These are phyloP conservation scores for Vitis hybrid DNA, from an alignment of 177 flowering plant species.

Conservation along the genomic window DNA sequence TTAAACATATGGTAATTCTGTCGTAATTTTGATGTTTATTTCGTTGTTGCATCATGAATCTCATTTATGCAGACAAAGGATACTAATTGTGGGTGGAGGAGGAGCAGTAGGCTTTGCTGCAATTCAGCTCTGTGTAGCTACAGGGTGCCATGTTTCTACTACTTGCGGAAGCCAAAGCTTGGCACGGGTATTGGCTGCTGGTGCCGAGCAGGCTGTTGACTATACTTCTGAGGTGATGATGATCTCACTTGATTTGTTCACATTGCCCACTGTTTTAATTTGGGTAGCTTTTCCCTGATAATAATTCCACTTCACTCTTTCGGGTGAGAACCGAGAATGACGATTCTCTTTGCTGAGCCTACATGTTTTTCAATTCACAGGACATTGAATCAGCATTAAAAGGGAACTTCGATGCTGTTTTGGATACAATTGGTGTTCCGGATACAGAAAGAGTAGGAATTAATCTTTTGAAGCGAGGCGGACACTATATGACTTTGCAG, in stretches of 20 bases:
- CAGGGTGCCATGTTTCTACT: constrained; percentile 76
- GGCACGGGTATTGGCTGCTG: constrained; percentile 59
- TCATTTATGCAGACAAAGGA: constrained; percentile 55
- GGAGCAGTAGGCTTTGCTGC: constrained; percentile 97
- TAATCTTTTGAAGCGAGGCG: constrained; percentile 73
- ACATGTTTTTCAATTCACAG: constrained; percentile 36
- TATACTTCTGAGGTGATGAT: constrained; percentile 69
- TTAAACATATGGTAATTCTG: not conserved
- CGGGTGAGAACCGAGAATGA: too few relatives aligned
- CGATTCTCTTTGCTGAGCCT: not conserved
- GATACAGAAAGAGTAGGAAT: constrained; percentile 84
- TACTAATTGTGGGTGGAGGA: constrained; percentile 90
- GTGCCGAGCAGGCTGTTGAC: constrained; percentile 95
- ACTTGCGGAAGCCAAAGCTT: constrained; percentile 84
- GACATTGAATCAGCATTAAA: constrained; percentile 63
- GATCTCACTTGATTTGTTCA: not conserved
- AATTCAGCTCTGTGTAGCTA: constrained; percentile 84
- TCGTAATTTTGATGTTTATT: not conserved
- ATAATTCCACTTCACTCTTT: too few relatives aligned
- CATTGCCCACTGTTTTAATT: not conserved
- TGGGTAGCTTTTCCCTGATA: not conserved
- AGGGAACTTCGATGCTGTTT: constrained; percentile 87
- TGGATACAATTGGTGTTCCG: constrained; percentile 87
- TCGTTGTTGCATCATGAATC: not conserved
- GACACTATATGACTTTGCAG: constrained; percentile 97